phyloP scores from a whole-genome alignment of 345 rosid species.

The Camelina laxa region DNA sequence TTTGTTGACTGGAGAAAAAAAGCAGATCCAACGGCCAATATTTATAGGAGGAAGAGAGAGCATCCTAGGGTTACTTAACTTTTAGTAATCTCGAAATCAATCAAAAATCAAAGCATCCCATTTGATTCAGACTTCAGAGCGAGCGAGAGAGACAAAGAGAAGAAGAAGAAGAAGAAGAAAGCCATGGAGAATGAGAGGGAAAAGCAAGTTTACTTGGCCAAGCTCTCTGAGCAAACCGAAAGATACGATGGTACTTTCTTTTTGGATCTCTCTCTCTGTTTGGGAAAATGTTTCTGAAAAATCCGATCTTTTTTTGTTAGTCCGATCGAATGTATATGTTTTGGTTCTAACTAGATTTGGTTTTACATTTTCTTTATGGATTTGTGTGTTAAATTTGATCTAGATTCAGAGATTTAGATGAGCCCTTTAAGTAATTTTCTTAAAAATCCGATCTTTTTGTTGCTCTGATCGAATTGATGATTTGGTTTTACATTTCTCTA shows the following conservation, averaged over 20 bases:
- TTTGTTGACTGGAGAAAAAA: slow-evolving; percentile 34
- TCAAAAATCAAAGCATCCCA: slow-evolving; percentile 35
- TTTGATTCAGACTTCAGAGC: slow-evolving; percentile 6
- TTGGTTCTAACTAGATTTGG: not conserved
- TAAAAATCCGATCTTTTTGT: slow-evolving; percentile 15
- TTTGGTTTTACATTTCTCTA: slow-evolving; percentile 8
- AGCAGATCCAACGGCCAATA: slow-evolving; percentile 41
- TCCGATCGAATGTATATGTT: not conserved
- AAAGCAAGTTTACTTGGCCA: slow-evolving; percentile 80
- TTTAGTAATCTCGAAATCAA: slow-evolving; percentile 36
- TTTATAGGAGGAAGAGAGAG: not conserved
- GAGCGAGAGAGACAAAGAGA: not conserved
- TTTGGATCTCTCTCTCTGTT: slow-evolving; percentile 17
- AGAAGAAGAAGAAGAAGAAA: not conserved
- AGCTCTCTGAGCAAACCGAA: slow-evolving; percentile 93
- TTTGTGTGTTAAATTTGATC: slow-evolving; percentile 26
- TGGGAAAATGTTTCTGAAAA: slow-evolving; percentile 1
- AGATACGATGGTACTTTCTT: slow-evolving; percentile 71
- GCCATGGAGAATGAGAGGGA: slow-evolving; percentile 89
- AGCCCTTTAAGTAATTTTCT: not conserved
- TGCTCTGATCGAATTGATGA: not conserved
- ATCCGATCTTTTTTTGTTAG: slow-evolving; percentile 29
- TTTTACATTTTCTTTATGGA: slow-evolving; percentile 15
- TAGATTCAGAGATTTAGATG: slow-evolving; percentile 25
- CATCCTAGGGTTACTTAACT: slow-evolving; percentile 40